phyloP scores from a whole-genome alignment of 768 basidiomycete species.

The Auricularia cornea region DNA sequence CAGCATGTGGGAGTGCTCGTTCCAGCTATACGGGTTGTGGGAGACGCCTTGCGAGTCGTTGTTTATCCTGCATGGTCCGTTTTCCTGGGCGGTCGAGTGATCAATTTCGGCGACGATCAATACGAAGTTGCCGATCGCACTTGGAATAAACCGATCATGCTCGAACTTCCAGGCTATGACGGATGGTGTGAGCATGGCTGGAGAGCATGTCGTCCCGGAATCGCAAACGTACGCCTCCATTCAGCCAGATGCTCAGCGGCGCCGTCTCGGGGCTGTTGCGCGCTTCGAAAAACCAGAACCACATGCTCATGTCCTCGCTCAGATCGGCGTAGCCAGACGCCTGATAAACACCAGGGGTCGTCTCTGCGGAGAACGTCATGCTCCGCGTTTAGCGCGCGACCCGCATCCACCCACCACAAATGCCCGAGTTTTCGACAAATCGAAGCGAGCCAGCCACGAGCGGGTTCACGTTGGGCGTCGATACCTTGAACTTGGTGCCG shows the following conservation, averaged over 20 bases:
- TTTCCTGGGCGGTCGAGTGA: constrained; percentile 29
- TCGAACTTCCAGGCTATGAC: constrained; percentile 46
- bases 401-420: constrained; percentile 38
- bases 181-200: background rate
- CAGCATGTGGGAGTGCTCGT: constrained; percentile 44
- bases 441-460: constrained; percentile 35
- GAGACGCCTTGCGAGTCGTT: constrained; percentile 43
- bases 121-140: constrained; percentile 26
- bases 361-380: constrained; percentile 28
- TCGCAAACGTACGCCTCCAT: constrained; percentile 32
- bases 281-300: constrained; percentile 66
- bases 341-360: constrained; percentile 51
- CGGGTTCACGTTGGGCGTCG: background rate
- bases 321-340: constrained; percentile 60
- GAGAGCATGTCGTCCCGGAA: background rate
- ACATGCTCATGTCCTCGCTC: constrained; percentile 47
- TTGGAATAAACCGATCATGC: constrained; percentile 58
- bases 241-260: constrained; percentile 60
- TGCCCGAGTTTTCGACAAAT: constrained; percentile 49
- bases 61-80: constrained; percentile 54
- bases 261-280: constrained; percentile 53
- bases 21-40: constrained; percentile 51
- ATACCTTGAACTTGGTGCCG: background rate
- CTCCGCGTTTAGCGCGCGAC: background rate
- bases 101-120: background rate